These are phyloP conservation scores for Psilocybe mexicana DNA, from an alignment of 1,284 basidiomycete species.

Conservation along the genomic window DNA sequence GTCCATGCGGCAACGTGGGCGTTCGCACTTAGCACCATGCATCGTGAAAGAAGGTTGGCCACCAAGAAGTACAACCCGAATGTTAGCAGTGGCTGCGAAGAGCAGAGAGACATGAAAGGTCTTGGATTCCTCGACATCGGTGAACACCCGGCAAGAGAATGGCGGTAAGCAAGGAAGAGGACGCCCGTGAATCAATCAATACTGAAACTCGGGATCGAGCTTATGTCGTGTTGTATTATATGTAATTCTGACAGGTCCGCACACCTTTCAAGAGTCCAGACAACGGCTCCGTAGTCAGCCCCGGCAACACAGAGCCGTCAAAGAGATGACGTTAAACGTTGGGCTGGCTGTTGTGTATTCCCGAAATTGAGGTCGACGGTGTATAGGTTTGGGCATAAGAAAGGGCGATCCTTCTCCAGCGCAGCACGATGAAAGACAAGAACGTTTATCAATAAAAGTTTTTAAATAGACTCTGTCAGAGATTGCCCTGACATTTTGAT, in stretches of 20 bases:
- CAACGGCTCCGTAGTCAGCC: neutral
- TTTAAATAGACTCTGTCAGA: neutral
- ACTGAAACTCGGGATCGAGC: neutral
- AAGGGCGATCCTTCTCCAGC: neutral
- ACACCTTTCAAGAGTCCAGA: neutral
- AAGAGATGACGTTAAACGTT: neutral
- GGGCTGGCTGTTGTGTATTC: neutral
- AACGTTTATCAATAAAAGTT: neutral
- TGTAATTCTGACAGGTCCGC: neutral
- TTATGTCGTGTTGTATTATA: neutral
- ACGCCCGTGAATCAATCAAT: neutral
- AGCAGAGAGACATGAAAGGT: neutral
- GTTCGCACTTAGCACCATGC: neutral
- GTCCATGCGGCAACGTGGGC: slow-evolving; percentile 30
- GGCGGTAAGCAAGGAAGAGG: neutral
- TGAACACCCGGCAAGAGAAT: neutral
- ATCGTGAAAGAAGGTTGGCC: neutral
- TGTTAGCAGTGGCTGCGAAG: neutral
- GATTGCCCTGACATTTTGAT: neutral
- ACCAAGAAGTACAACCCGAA: slow-evolving; percentile 1
- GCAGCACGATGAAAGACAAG: neutral
- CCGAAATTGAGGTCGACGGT: neutral
- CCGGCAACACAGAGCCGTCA: neutral
- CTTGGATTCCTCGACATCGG: neutral
- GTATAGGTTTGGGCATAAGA: neutral